A percentile compares a stretch with the other conserved stretches of the same genome.
These are phyloP conservation scores for Filobasidium floriforme DNA, from an alignment of 768 basidiomycete genomes.

Conservation along the genomic window DNA sequence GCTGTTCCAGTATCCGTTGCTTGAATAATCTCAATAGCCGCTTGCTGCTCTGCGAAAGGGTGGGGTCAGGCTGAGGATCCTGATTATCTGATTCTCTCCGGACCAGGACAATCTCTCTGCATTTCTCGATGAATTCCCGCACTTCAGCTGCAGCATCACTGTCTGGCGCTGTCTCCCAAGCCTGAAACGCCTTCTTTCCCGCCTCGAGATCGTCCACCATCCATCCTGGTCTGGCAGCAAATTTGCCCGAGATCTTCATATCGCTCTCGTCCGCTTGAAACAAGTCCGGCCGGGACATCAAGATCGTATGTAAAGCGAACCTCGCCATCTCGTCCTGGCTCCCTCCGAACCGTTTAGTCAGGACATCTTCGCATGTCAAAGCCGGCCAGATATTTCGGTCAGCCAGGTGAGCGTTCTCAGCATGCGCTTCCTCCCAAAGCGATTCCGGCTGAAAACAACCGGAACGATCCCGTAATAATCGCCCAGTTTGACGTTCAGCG, in stretches of 20 bases:
- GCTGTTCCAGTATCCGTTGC: conserved; percentile 34
- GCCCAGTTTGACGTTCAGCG: conserved; percentile 48
- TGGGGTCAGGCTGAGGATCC: neutral
- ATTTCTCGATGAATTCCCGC: conserved; percentile 33
- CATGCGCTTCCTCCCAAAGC: conserved; percentile 51
- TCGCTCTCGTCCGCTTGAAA: conserved; percentile 34
- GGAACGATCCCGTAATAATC: conserved; percentile 47
- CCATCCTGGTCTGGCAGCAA: conserved; percentile 23
- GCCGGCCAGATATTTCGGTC: neutral
- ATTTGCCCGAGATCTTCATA: conserved; percentile 25
- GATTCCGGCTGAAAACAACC: conserved; percentile 53
- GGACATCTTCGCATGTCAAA: conserved; percentile 14
- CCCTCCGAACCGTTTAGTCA: conserved; percentile 14
- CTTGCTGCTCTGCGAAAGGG: conserved; percentile 23
- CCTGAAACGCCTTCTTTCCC: conserved; percentile 24
- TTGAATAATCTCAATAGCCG: conserved; percentile 39
- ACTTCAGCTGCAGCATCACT: conserved; percentile 15
- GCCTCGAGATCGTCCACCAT: conserved; percentile 32
- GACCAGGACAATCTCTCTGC: conserved; percentile 24
- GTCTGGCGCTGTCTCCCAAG: conserved; percentile 17
- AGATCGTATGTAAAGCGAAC: conserved; percentile 33
- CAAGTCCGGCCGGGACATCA: conserved; percentile 37
- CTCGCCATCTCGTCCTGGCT: neutral
- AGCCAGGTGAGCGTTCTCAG: conserved; percentile 24
- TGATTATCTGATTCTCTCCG: neutral